These are phyloP conservation scores for Cladosporium sp. DNA, from an alignment of 2,329 filamentous ascomycete genomes.

Conservation along the genomic window DNA sequence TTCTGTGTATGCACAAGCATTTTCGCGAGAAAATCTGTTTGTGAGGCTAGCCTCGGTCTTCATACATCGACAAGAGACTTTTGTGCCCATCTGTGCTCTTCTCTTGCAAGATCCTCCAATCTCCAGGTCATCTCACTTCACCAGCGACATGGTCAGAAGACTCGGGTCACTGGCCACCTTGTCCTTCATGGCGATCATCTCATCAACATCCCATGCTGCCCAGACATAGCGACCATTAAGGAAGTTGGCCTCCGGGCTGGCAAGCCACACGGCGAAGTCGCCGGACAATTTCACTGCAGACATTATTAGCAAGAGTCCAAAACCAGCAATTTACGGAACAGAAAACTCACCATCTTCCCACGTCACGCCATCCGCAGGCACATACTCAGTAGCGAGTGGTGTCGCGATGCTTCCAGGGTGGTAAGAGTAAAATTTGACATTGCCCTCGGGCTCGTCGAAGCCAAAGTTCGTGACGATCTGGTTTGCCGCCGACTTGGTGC, in stretches of 20 bases:
- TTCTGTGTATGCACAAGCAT: background rate
- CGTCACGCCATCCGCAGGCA: conserved; percentile 4
- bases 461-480: conserved; percentile 20
- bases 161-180: conserved; percentile 24
- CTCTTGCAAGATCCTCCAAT: background rate
- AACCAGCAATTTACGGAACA: background rate
- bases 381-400: background rate
- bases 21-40: background rate
- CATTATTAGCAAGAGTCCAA: background rate
- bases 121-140: conserved; percentile 1
- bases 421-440: conserved; percentile 14
- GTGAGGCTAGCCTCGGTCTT: background rate
- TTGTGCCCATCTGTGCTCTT: background rate
- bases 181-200: conserved; percentile 34
- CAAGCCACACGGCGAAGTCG: conserved; percentile 42
- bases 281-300: conserved; percentile 27
- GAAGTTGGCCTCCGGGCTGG: conserved; percentile 43
- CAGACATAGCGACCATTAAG: conserved; percentile 43
- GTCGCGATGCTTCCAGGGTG: conserved; percentile 18
- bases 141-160: conserved; percentile 29
- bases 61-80: background rate
- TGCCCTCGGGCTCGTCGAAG: conserved; percentile 7
- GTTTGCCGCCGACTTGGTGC: conserved; percentile 18
- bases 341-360: conserved; percentile 18
- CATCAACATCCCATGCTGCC: conserved; percentile 48